A percentile compares a stretch with the other conserved stretches of the same genome.
phyloP scores from a whole-genome alignment of 805 yeast genomes.

The baker's yeast (Saccharomyces cerevisiae) region DNA sequence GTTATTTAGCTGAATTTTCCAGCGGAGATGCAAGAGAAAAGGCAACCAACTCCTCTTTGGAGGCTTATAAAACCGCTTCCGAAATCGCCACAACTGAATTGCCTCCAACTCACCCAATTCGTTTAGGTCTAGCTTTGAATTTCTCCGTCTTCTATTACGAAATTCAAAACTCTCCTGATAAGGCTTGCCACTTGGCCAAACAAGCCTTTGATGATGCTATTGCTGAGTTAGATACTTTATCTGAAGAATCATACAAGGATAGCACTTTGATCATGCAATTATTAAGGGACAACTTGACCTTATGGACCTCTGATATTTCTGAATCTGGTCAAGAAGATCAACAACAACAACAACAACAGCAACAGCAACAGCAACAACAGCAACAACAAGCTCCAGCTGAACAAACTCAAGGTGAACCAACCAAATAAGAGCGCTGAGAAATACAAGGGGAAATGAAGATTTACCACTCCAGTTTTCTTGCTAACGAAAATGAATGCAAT shows the following conservation, averaged over 20 bases:
- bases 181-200: slow-evolving; percentile 96
- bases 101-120: slow-evolving; percentile 95
- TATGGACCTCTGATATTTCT: slow-evolving; percentile 90
- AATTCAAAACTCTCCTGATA: slow-evolving; percentile 92
- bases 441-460: not conserved
- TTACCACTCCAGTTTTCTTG: not conserved
- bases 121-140: slow-evolving; percentile 92
- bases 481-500: not conserved
- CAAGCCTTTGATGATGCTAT: slow-evolving; percentile 98
- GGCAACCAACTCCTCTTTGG: slow-evolving; percentile 84
- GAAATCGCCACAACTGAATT: slow-evolving; percentile 91
- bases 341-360: slow-evolving; percentile 15
- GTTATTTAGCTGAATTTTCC: slow-evolving; percentile 94
- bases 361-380: not conserved
- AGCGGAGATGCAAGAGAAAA: slow-evolving; percentile 80
- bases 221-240: slow-evolving; percentile 91
- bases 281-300: slow-evolving; percentile 91
- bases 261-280: slow-evolving; percentile 96
- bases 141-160: slow-evolving; percentile 96
- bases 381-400: slow-evolving; percentile 5
- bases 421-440: slow-evolving; percentile 4
- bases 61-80: slow-evolving; percentile 87
- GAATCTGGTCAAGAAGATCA: slow-evolving; percentile 60
- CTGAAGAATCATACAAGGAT: slow-evolving; percentile 96
- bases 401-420: slow-evolving; percentile 20